A percentile compares a stretch with the other conserved stretches of the same genome.
Evolutionary conservation across 176 grass and related monocot species (phyloP).

Genomic region (Oryza longistaminata): DNA sequence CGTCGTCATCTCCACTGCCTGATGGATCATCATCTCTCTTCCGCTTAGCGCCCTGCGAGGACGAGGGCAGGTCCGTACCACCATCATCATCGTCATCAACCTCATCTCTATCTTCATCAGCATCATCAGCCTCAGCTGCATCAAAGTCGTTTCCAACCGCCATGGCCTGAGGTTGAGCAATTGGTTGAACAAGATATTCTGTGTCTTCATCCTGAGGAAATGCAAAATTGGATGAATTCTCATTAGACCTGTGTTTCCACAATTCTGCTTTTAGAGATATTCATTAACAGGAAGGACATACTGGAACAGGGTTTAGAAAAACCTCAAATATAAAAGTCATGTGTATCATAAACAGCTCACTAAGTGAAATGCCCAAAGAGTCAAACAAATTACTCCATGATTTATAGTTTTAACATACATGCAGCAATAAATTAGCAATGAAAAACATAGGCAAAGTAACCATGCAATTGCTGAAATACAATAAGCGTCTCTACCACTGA

Average conservation of each 20-base stretch:
- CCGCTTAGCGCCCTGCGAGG: constrained; percentile 55
- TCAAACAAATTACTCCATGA: too few species aligned
- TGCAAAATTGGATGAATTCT: neutral
- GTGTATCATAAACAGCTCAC: neutral
- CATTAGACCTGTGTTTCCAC: neutral
- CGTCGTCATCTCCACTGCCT: constrained; percentile 45
- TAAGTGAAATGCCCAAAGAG: neutral
- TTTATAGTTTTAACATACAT: neutral
- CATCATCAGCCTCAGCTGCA: constrained; percentile 60
- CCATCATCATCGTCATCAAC: constrained; percentile 32
- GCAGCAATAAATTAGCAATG: neutral
- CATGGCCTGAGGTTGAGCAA: constrained; percentile 49
- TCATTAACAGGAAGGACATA: neutral
- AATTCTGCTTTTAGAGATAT: neutral
- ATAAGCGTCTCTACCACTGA: neutral
- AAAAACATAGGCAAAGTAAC: neutral
- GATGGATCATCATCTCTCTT: constrained; percentile 57
- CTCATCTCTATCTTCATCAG: constrained; percentile 62
- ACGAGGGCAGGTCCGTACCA: constrained; percentile 40
- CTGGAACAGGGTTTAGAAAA: neutral
- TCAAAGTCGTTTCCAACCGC: constrained; percentile 50
- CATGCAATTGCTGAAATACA: neutral
- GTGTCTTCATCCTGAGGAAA: constrained; percentile 75
- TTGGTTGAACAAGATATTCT: constrained; percentile 85
- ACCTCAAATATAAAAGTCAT: neutral